Percentiles rank a stretch among this genome's conserved stretches.
These are phyloP conservation scores for Aureoboletus auriporus DNA, from an alignment of 768 basidiomycete genomes.

Conservation along the genomic window DNA sequence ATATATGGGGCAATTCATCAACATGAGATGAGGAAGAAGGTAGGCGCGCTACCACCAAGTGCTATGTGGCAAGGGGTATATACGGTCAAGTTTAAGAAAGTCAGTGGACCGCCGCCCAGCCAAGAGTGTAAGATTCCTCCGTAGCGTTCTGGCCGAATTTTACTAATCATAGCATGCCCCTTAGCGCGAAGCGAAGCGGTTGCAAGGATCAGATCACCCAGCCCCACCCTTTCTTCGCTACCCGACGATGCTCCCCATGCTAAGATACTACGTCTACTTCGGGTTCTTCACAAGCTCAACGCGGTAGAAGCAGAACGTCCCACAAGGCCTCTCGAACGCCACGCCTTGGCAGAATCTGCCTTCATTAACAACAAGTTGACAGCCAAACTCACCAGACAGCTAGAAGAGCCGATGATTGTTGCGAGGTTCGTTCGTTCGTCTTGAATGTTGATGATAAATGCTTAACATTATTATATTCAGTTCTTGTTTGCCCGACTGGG, in stretches of 20 bases:
- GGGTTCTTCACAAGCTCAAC: constrained; percentile 83
- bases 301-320: constrained; percentile 65
- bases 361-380: constrained; percentile 98
- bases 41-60: constrained; percentile 56
- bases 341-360: constrained; percentile 69
- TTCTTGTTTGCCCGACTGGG: constrained; percentile 97
- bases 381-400: constrained; percentile 93
- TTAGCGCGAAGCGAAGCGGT: constrained; percentile 36
- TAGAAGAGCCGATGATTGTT: constrained; percentile 99
- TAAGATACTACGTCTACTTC: constrained; percentile 86
- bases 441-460: neutral
- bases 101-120: constrained; percentile 70
- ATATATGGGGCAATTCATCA: constrained; percentile 97
- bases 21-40: constrained; percentile 77
- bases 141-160: neutral
- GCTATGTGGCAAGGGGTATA: constrained; percentile 89
- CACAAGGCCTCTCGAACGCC: constrained; percentile 42
- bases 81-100: constrained; percentile 90
- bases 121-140: constrained; percentile 49
- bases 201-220: constrained; percentile 56
- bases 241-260: constrained; percentile 82
- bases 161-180: constrained; percentile 14
- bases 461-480: constrained; percentile 39
- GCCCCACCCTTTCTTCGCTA: constrained; percentile 69
- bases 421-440: constrained; percentile 69